Evolutionary conservation across 495 filamentous ascomycete genomes (phyloP), one percentile per base, ranked within the genome.

Genomic region (Pseudomonodictys pantanalensis): DNA sequence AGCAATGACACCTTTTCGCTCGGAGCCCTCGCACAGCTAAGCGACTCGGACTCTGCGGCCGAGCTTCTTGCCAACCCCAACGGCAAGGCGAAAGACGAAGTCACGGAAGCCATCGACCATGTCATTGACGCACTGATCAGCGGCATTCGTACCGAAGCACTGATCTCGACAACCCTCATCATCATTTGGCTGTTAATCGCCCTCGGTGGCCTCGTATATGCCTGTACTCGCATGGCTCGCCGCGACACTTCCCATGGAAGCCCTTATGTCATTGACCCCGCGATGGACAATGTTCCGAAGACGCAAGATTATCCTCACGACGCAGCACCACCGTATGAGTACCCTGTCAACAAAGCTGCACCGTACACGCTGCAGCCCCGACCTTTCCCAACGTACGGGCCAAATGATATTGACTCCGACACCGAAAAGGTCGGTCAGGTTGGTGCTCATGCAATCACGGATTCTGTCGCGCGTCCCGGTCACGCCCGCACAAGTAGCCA

Each of bases 1-100:
- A 79, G 81, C 24, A 84, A 89, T 67, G 79, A 96, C 66, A 87
- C 87, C 25, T 96, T 98, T 78, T 91, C 89, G 47, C 75, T 84
- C 33, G 92, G 92, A 25, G 89, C 92, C 32, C 71, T 80, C 15
- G 75, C 81, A 33, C 85, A 82, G 64, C 76, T 91, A 62, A 73
- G 69, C 38, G 68, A 75, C 29, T 73, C 78, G 32, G 60, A 69
- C 11, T 62, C 75, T 42, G 77, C 84, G 0, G 83, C 86, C 24
- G 83, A 81, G 22, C 93, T 98, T 76, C 83, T 96, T 33, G 78
- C 90, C 23, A 77, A 85, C 26, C 85, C 91, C 0, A 80, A 83
- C 24, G 77, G 76, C 59, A 76, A 79, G 29, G 85, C 91, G 1
- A 82, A 85, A 15, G 86, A 95, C 75, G 86, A 90, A 64, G 88